A percentile compares a stretch with the other conserved stretches of the same genome.
Conservation (phyloP, 305 asterid species). For the Solanum aculeatissimum region DNA sequence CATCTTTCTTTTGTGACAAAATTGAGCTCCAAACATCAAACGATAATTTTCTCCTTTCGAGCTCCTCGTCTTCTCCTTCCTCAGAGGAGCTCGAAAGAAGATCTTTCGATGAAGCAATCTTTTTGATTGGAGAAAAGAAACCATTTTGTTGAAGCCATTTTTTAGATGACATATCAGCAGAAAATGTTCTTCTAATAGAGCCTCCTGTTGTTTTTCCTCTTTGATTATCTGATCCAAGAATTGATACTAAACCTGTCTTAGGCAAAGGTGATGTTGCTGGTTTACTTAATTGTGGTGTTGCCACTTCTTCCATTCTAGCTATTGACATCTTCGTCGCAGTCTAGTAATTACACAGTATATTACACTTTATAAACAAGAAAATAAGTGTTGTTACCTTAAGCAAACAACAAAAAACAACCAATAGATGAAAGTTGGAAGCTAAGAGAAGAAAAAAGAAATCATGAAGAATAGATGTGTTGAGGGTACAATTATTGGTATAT, state of each 20-base stretch:
- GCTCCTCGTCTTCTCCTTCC: not conserved
- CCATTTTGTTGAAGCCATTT: constrained; percentile 24
- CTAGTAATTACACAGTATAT: no score
- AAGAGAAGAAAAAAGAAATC: no score
- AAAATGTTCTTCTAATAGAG: constrained; percentile 25
- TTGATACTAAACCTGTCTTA: constrained; percentile 20
- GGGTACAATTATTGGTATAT: not conserved
- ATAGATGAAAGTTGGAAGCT: no score
- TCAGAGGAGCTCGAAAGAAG: not conserved
- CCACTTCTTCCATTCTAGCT: no score
- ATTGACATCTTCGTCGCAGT: no score
- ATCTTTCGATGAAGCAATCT: constrained; percentile 20
- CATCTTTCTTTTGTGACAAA: constrained; percentile 15
- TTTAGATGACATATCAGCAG: constrained; percentile 36
- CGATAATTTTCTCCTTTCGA: not conserved
- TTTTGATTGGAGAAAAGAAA: constrained; percentile 12
- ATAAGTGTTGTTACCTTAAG: no score
- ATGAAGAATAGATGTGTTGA: no score
- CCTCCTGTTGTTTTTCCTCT: not conserved
- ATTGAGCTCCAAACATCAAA: constrained; percentile 35
- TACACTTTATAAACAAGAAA: no score
- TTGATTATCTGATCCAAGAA: constrained; percentile 21
- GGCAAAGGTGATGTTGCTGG: not conserved
- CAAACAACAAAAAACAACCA: no score
- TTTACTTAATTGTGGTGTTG: no score